These are phyloP conservation scores for Fusarium gaditjirri DNA, from an alignment of 2,329 filamentous ascomycete genomes.

Conservation along the genomic window DNA sequence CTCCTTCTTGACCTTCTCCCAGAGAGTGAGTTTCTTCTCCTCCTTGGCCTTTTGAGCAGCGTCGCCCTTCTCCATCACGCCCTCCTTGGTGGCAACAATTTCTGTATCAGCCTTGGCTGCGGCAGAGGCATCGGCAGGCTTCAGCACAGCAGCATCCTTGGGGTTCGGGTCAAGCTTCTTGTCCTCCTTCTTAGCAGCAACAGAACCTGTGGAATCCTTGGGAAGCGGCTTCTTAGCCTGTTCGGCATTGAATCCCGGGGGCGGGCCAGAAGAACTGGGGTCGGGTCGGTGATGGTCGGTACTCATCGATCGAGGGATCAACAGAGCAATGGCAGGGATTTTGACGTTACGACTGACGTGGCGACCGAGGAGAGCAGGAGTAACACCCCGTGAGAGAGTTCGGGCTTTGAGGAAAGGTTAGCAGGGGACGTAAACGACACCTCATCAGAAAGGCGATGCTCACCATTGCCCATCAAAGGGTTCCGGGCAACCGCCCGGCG, in stretches of 20 bases:
- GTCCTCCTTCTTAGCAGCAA: constrained; percentile 51
- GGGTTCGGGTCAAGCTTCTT: constrained; percentile 44
- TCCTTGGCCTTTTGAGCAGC: constrained; percentile 68
- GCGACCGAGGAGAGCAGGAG: constrained; percentile 59
- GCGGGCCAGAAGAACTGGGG: constrained; percentile 70
- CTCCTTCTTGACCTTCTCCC: constrained; percentile 96
- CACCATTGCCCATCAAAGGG: constrained; percentile 62
- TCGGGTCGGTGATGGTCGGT: constrained; percentile 68
- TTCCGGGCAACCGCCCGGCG: constrained; percentile 64
- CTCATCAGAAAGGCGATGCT: constrained; percentile 37
- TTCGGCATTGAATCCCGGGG: constrained; percentile 91
- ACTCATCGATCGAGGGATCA: constrained; percentile 67
- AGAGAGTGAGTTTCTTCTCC: constrained; percentile 86
- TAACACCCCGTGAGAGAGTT: constrained; percentile 58
- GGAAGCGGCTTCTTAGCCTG: constrained; percentile 86
- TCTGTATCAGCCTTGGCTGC: constrained; percentile 52
- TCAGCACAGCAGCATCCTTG: constrained; percentile 19
- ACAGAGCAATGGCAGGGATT: constrained; percentile 64
- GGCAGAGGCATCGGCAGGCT: constrained; percentile 44
- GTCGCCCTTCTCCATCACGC: constrained; percentile 69
- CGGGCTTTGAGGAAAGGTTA: constrained; percentile 53
- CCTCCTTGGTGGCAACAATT: constrained; percentile 65
- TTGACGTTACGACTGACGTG: constrained; percentile 59
- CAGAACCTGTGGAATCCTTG: constrained; percentile 58
- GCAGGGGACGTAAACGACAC: constrained; percentile 16